These are phyloP conservation scores for Phytophthora chlamydospora DNA, from an alignment of 352 stramenopile genomes.

Conservation along the genomic window DNA sequence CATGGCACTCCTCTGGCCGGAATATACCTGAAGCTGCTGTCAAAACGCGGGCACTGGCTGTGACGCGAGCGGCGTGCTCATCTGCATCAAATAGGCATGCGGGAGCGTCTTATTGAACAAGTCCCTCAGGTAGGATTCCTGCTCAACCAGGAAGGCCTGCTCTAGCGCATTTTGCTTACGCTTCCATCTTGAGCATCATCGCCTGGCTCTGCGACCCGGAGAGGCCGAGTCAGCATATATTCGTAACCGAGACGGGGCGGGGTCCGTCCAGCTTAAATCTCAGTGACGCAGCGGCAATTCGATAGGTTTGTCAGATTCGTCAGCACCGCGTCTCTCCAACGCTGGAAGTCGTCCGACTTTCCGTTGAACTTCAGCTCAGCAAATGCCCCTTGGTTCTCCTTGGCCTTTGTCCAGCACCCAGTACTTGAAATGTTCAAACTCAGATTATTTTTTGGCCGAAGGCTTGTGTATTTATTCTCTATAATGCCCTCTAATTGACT, in stretches of 20 bases:
- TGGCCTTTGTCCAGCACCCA: not conserved
- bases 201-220: not conserved
- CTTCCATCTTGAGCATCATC: not conserved
- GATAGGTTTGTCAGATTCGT: constrained; percentile 5
- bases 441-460: too few relatives aligned
- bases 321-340: constrained; percentile 3
- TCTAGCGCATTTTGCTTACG: constrained; percentile 1
- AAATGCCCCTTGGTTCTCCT: not conserved
- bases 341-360: not conserved
- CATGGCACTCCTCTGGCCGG: not conserved
- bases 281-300: not conserved
- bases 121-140: constrained; percentile 14
- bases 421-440: too few relatives aligned
- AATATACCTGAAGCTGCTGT: not conserved
- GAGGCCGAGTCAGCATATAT: not conserved
- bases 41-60: constrained; percentile 1
- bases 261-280: not conserved
- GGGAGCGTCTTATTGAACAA: constrained; percentile 12
- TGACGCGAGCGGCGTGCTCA: constrained; percentile 2
- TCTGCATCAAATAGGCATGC: constrained; percentile 10
- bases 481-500: constrained; percentile 10
- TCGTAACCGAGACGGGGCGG: constrained; percentile 7
- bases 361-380: constrained; percentile 1
- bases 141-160: not conserved
- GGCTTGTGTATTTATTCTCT: constrained; percentile 11